Percentiles rank a stretch among this genome's conserved stretches.
Evolutionary conservation across 495 filamentous ascomycete species (phyloP).

Genomic region (Aspergillus cristatus): DNA sequence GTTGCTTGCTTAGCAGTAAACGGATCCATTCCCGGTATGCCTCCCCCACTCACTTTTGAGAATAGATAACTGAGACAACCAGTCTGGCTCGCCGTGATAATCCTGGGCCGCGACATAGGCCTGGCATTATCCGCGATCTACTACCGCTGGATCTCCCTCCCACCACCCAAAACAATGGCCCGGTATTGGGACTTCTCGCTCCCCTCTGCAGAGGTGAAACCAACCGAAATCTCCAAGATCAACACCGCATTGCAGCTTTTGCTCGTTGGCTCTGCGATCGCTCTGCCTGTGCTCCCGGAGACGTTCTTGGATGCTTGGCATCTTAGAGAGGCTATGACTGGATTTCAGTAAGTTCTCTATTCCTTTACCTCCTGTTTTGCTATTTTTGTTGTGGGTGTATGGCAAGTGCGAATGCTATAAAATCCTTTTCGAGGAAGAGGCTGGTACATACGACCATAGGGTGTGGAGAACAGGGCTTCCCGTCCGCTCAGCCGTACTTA

Average conservation of each 20-base stretch:
- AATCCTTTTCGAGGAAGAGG: not conserved
- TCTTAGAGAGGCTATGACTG: constrained; percentile 46
- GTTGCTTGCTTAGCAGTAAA: constrained; percentile 76
- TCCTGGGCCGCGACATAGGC: constrained; percentile 82
- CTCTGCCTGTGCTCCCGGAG: constrained; percentile 55
- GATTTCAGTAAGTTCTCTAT: constrained; percentile 58
- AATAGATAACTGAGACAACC: not conserved
- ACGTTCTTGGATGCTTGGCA: constrained; percentile 33
- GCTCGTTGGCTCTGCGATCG: constrained; percentile 68
- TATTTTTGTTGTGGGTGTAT: not conserved
- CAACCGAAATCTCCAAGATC: constrained; percentile 83
- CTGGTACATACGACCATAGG: constrained; percentile 27
- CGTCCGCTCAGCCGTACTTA: constrained; percentile 34
- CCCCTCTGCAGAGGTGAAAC: constrained; percentile 85
- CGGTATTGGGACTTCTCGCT: constrained; percentile 98
- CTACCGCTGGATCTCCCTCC: constrained; percentile 88
- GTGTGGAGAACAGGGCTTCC: constrained; percentile 34
- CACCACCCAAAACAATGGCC: constrained; percentile 80
- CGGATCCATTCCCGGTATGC: constrained; percentile 66
- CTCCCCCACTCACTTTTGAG: not conserved
- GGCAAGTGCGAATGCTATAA: constrained; percentile 4
- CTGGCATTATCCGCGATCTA: constrained; percentile 86
- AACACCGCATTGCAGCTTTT: constrained; percentile 77
- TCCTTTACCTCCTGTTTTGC: constrained; percentile 2
- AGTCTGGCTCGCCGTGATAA: constrained; percentile 83